Base-by-base conservation (phyloP, 2,329 filamentous ascomycete genomes). In the Talaromyces albobiverticillius region DNA sequence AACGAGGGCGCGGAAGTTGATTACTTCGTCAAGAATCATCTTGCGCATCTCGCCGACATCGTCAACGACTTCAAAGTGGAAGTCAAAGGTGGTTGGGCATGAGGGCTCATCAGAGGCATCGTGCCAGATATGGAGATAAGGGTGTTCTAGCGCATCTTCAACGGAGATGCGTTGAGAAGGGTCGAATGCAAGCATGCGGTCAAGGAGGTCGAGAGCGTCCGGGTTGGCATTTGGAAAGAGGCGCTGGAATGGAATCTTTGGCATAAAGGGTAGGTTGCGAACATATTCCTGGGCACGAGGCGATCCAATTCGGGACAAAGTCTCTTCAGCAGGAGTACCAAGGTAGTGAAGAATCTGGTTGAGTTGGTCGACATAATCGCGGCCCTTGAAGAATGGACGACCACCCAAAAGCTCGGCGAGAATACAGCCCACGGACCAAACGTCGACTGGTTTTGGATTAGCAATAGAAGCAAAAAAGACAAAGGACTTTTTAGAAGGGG, bases 281-380 rank as follows among this genome's bases (percentile, higher is more conserved):
- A 99, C 94, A 75, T 99, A 99, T 75, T 99, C 94, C 75, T 97
- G 94, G 14, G 94, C 94, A 60, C 94, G 88, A 10, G 91, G 91
- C 4, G 92, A 96, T 52, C 94, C 94, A 68, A 99, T 99, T 61
- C 94, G 89, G 23, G 85, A 87, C 18, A 99, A 82, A 0, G 94
- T 99, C 71, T 95, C 90, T 73, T 97, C 93, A 68, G 93, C 95
- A 38, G 94, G 94, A 1, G 93, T 99, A 60, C 94, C 94, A 51
- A 99, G 87, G 71, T 95, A 96, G 79, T 97, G 92, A 53, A 99
- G 83, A 68, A 99, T 99, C 77, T 99, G 94, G 81, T 99, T 99
- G 61, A 99, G 85, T 79, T 99, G 94, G 76, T 99, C 94, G 73
- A 99, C 94, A 68, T 99, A 99, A 78, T 99, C 94, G 59, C 94